These are phyloP conservation scores for Boeremia exigua DNA, from an alignment of 2,329 filamentous ascomycete species.

Conservation along the genomic window DNA sequence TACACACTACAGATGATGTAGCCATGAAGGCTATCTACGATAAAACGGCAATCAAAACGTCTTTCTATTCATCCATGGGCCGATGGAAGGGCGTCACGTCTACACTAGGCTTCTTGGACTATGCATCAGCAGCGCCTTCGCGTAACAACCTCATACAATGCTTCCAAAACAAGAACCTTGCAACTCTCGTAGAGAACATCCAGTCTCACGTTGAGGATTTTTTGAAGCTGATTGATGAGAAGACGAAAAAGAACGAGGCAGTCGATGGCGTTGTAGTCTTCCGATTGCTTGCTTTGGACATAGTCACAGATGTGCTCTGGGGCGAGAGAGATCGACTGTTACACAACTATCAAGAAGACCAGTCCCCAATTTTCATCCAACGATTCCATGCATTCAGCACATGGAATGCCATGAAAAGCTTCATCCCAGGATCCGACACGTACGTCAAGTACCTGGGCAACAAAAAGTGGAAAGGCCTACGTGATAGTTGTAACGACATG, in stretches of 20 bases:
- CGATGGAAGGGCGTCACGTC: conserved; percentile 12
- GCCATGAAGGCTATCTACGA: conserved; percentile 15
- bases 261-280: conserved; percentile 10
- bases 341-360: conserved; percentile 1
- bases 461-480: conserved; percentile 7
- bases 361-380: neutral
- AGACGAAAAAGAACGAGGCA: neutral
- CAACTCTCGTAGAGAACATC: conserved; percentile 9
- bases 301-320: conserved; percentile 17
- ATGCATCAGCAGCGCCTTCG: conserved; percentile 9
- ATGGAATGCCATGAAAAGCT: conserved; percentile 13
- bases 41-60: conserved; percentile 4
- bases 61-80: conserved; percentile 12
- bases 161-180: conserved; percentile 17
- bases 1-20: conserved; percentile 9
- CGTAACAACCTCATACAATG: conserved; percentile 15
- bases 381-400: conserved; percentile 13
- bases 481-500: conserved; percentile 12
- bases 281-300: conserved; percentile 10
- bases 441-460: conserved; percentile 8
- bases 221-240: conserved; percentile 3
- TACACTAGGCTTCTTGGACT: conserved; percentile 10
- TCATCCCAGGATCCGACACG: conserved; percentile 4
- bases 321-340: conserved; percentile 5
- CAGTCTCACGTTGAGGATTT: conserved; percentile 15